Evolutionary conservation across 2,329 filamentous ascomycete genomes (phyloP).

Genomic region (Golovinomyces cichoracearum): DNA sequence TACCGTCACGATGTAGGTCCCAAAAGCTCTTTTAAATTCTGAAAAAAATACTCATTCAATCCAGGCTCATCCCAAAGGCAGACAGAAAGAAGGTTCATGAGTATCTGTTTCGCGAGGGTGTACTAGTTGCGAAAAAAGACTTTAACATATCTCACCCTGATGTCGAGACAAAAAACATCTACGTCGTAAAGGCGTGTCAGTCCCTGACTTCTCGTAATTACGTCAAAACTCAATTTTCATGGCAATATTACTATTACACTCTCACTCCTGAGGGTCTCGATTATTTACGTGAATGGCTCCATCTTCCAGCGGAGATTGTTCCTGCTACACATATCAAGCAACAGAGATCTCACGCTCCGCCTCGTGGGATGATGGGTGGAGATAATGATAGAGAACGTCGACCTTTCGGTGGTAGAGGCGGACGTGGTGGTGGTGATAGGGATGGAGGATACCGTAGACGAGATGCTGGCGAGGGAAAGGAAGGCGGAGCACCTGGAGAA

Average conservation of each 20-base stretch:
- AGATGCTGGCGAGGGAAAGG: conserved; percentile 55
- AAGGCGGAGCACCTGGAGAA: conserved; percentile 74
- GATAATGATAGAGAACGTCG: conserved; percentile 59
- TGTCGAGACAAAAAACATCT: conserved; percentile 99
- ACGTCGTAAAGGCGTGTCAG: conserved; percentile 95
- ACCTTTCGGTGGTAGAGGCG: conserved; percentile 54
- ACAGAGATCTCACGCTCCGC: conserved; percentile 77
- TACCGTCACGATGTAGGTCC: conserved; percentile 23
- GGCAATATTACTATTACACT: conserved; percentile 99
- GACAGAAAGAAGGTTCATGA: conserved; percentile 99
- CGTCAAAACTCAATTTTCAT: conserved; percentile 99
- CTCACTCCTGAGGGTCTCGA: conserved; percentile 98
- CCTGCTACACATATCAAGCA: conserved; percentile 99
- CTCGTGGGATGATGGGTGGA: conserved; percentile 81
- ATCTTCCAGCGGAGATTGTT: conserved; percentile 97
- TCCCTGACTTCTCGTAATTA: conserved; percentile 94
- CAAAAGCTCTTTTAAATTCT: not conserved
- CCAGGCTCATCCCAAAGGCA: conserved; percentile 97
- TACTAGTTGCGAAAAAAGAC: conserved; percentile 97
- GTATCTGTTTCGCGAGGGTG: conserved; percentile 88
- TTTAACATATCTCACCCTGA: conserved; percentile 97
- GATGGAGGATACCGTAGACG: conserved; percentile 83
- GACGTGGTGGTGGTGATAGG: conserved; percentile 39
- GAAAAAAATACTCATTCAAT: not conserved
- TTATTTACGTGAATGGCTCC: conserved; percentile 99